These are phyloP conservation scores for Nectriaceae sp. DNA, from an alignment of 2,329 filamentous ascomycete species.

Conservation along the genomic window DNA sequence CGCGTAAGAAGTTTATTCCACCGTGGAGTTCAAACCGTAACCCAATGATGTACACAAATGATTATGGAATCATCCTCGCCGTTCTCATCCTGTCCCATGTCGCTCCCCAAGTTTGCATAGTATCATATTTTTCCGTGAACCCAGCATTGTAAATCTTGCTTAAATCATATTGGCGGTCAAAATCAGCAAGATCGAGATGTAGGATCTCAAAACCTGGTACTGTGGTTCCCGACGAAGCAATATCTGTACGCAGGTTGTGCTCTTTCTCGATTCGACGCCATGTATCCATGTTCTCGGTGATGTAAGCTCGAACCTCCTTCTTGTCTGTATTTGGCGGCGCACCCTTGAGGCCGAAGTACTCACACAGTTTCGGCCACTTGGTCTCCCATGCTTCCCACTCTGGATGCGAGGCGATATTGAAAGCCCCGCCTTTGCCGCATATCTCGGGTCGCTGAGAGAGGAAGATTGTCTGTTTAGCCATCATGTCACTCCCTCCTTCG, in stretches of 20 bases:
- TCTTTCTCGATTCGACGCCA: too few relatives aligned
- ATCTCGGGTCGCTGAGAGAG: slow-evolving; percentile 11
- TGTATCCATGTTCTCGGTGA: too few relatives aligned
- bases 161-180: slow-evolving; percentile 21
- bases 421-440: slow-evolving; percentile 11
- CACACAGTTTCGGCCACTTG: slow-evolving; percentile 16
- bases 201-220: slow-evolving; percentile 7
- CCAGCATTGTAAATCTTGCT: slow-evolving; percentile 11
- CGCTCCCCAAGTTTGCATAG: slow-evolving; percentile 8
- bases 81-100: slow-evolving; percentile 16
- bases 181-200: slow-evolving; percentile 19
- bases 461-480: slow-evolving; percentile 18
- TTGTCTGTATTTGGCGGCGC: slow-evolving; percentile 1
- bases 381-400: slow-evolving; percentile 12
- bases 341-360: slow-evolving; percentile 16
- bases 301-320: slow-evolving; percentile 9
- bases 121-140: slow-evolving; percentile 15
- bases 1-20: too few relatives aligned
- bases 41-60: too few relatives aligned
- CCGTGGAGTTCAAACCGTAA: too few relatives aligned
- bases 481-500: too few relatives aligned
- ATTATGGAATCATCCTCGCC: too few relatives aligned
- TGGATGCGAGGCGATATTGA: slow-evolving; percentile 18
- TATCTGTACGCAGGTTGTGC: too few relatives aligned
- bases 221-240: slow-evolving; percentile 6